phyloP scores from a whole-genome alignment of 2,329 filamentous ascomycete genomes.

The Diplodia sapinea region DNA sequence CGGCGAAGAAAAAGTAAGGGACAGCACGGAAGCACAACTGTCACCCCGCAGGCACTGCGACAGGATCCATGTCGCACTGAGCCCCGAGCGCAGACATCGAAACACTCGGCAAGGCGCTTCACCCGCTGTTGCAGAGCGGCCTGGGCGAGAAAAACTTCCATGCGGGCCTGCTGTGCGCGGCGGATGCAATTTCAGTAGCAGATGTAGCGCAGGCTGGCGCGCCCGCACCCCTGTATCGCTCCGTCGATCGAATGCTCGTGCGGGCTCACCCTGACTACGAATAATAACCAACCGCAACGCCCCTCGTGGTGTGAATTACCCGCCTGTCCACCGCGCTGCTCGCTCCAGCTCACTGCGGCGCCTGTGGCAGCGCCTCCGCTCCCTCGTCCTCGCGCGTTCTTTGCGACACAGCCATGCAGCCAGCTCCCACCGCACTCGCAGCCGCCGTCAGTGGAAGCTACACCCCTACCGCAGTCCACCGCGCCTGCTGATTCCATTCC shows the following conservation, averaged over 20 bases:
- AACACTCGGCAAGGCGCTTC: conserved; percentile 5
- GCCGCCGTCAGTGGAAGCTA: conserved; percentile 19
- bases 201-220: conserved; percentile 6
- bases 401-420: conserved; percentile 20
- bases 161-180: conserved; percentile 4
- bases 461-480: conserved; percentile 16
- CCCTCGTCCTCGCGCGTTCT: conserved; percentile 2
- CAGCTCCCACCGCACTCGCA: conserved; percentile 9
- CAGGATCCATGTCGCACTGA: conserved; percentile 11
- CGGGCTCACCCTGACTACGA: conserved; percentile 24
- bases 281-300: conserved; percentile 14
- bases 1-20: neutral
- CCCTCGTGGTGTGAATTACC: conserved; percentile 21
- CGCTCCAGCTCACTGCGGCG: conserved; percentile 6
- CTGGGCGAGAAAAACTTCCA: neutral
- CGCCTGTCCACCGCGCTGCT: conserved; percentile 16
- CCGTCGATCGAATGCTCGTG: conserved; percentile 19
- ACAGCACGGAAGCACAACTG: neutral
- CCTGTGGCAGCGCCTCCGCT: conserved; percentile 19
- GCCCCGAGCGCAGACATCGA: conserved; percentile 3
- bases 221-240: conserved; percentile 4
- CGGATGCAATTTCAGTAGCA: conserved; percentile 14
- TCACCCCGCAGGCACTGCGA: neutral
- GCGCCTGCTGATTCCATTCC: conserved; percentile 13
- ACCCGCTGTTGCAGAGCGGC: conserved; percentile 4